These are phyloP conservation scores for Cercis canadensis DNA, from an alignment of 306 rosid genomes.

Conservation along the genomic window DNA sequence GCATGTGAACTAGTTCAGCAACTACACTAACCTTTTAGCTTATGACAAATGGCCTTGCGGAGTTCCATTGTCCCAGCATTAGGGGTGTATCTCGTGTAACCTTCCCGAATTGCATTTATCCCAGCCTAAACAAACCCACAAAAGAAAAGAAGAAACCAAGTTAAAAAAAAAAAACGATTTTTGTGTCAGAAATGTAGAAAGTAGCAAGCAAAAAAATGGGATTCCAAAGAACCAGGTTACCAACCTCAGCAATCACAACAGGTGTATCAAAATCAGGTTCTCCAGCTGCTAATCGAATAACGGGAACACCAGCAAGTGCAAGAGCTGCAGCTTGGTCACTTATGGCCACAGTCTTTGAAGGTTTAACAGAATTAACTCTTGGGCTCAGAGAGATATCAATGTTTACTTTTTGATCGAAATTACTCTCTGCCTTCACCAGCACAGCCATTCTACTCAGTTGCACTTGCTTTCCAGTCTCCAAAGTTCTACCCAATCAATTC, in stretches of 20 bases:
- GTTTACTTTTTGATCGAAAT: slow-evolving; percentile 33
- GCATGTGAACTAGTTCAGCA: background rate
- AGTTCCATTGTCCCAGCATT: slow-evolving; percentile 84
- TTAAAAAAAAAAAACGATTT: too few relatives aligned
- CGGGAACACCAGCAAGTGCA: slow-evolving; percentile 84
- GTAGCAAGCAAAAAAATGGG: background rate
- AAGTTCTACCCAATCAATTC: slow-evolving; percentile 21
- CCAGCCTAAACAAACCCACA: slow-evolving; percentile 65
- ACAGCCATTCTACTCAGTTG: slow-evolving; percentile 3
- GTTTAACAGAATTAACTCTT: slow-evolving; percentile 79
- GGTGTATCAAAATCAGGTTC: slow-evolving; percentile 97
- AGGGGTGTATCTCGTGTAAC: slow-evolving; percentile 78
- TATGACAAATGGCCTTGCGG: slow-evolving; percentile 85
- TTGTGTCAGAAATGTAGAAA: slow-evolving; percentile 3
- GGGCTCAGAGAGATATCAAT: slow-evolving; percentile 80
- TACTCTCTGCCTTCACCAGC: slow-evolving; percentile 48
- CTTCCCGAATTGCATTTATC: slow-evolving; percentile 88
- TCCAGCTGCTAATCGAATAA: slow-evolving; percentile 87
- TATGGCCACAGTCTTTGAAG: slow-evolving; percentile 84
- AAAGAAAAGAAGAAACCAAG: background rate
- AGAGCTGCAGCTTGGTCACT: slow-evolving; percentile 90
- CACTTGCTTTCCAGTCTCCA: slow-evolving; percentile 29
- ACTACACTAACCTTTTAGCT: slow-evolving; percentile 71
- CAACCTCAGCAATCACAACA: slow-evolving; percentile 67
- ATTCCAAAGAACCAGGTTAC: background rate